phyloP scores from a whole-genome alignment of 495 filamentous ascomycete genomes.

The Baudoinia panamericana region DNA sequence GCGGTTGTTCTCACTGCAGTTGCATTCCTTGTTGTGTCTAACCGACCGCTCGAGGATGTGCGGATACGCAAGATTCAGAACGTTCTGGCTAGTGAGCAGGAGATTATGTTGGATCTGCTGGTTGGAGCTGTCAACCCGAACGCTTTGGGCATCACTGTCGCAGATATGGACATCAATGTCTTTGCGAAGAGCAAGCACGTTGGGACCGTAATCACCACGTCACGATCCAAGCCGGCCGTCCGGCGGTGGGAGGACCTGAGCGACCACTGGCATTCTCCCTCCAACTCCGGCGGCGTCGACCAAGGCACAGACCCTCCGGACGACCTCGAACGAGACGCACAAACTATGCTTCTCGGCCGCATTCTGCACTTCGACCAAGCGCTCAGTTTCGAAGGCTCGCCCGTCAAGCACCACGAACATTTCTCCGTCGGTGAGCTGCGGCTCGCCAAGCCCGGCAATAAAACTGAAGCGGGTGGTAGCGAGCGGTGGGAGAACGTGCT shows the following conservation, averaged over 20 bases:
- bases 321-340: slow-evolving; percentile 50
- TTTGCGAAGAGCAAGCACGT: slow-evolving; percentile 87
- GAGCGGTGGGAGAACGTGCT: slow-evolving; percentile 87
- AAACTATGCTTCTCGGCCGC: slow-evolving; percentile 79
- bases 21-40: slow-evolving; percentile 78
- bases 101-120: slow-evolving; percentile 88
- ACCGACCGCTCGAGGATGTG: slow-evolving; percentile 71
- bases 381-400: slow-evolving; percentile 75
- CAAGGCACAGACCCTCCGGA: slow-evolving; percentile 47
- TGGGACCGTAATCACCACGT: slow-evolving; percentile 56
- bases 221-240: slow-evolving; percentile 1
- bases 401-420: slow-evolving; percentile 52
- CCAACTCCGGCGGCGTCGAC: slow-evolving; percentile 38
- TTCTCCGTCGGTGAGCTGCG: slow-evolving; percentile 71
- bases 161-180: slow-evolving; percentile 73
- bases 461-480: slow-evolving; percentile 69
- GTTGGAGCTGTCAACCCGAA: slow-evolving; percentile 86
- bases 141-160: slow-evolving; percentile 68
- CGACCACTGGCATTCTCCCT: slow-evolving; percentile 12
- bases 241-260: slow-evolving; percentile 11
- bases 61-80: slow-evolving; percentile 65
- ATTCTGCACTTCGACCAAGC: slow-evolving; percentile 79
- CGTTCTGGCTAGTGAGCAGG: slow-evolving; percentile 84
- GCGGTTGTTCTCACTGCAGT: slow-evolving; percentile 67
- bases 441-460: slow-evolving; percentile 68